These are phyloP conservation scores for Haplographium delicatum DNA, from an alignment of 495 filamentous ascomycete species.

Conservation along the genomic window DNA sequence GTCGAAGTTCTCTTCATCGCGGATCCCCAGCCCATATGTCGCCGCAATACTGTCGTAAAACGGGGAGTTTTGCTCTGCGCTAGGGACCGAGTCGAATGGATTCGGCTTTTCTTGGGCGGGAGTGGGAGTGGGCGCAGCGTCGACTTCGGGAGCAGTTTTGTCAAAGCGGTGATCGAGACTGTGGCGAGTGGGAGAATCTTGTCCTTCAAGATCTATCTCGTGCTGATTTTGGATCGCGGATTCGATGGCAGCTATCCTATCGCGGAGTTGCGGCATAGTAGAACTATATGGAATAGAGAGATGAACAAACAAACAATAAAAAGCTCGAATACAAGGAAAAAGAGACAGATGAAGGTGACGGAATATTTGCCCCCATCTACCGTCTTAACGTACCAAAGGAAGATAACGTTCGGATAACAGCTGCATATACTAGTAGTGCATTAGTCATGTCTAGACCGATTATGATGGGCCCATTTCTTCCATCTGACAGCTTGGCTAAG, in stretches of 20 bases:
- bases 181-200: slow-evolving; percentile 8
- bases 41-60: slow-evolving; percentile 12
- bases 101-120: slow-evolving; percentile 11
- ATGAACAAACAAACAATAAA: not conserved
- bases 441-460: too few species aligned
- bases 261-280: slow-evolving; percentile 9
- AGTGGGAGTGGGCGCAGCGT: slow-evolving; percentile 10
- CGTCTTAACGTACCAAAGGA: too few species aligned
- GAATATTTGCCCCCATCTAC: too few species aligned
- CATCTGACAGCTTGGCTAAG: too few species aligned
- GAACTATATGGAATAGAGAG: not conserved
- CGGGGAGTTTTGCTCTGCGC: not conserved
- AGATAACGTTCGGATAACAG: too few species aligned
- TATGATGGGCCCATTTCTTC: too few species aligned
- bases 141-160: slow-evolving; percentile 12
- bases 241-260: slow-evolving; percentile 13
- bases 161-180: slow-evolving; percentile 19
- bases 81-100: slow-evolving; percentile 4
- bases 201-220: slow-evolving; percentile 5
- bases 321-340: too few species aligned
- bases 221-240: slow-evolving; percentile 2
- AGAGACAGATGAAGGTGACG: too few species aligned
- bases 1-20: slow-evolving; percentile 8
- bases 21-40: slow-evolving; percentile 7
- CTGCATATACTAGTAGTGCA: too few species aligned